A percentile compares a stretch with the other conserved stretches of the same genome.
phyloP scores from a whole-genome alignment of 331 rosid genomes.

The Quercus lobata region DNA sequence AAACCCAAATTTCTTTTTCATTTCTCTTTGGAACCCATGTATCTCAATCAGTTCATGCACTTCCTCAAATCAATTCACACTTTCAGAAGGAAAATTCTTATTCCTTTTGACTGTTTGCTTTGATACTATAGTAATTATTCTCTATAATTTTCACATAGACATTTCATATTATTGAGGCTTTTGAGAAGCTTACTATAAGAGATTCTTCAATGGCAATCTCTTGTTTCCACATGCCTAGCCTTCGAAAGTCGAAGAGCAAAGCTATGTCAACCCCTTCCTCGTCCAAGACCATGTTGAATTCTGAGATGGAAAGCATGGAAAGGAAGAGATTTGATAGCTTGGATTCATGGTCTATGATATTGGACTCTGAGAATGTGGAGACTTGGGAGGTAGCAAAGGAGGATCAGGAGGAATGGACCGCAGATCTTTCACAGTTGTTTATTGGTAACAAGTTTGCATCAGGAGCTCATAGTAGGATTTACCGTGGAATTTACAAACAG shows the following conservation, averaged over 20 bases:
- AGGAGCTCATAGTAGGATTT: conserved; percentile 93
- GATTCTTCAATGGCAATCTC: conserved; percentile 62
- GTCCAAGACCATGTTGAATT: conserved; percentile 39
- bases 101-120: conserved; percentile 45
- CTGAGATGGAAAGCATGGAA: conserved; percentile 71
- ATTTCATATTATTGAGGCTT: background rate
- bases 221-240: conserved; percentile 59
- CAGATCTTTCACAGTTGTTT: conserved; percentile 92
- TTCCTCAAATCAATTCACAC: conserved; percentile 69
- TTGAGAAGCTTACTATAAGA: conserved; percentile 3
- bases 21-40: conserved; percentile 50
- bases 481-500: conserved; percentile 97
- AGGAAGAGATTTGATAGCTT: conserved; percentile 84
- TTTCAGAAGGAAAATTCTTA: conserved; percentile 64
- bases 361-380: conserved; percentile 95
- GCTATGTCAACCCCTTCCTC: conserved; percentile 40
- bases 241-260: conserved; percentile 64
- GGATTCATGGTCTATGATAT: conserved; percentile 98
- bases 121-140: conserved; percentile 6
- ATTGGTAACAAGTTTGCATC: conserved; percentile 96
- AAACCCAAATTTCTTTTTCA: conserved; percentile 24
- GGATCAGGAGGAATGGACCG: conserved; percentile 94
- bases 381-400: conserved; percentile 88
- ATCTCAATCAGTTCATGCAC: conserved; percentile 76
- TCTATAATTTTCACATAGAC: background rate